A percentile compares a stretch with the other conserved stretches of the same genome.
Conservation (phyloP, 2,329 filamentous ascomycete genomes). For the Sclerotinia sclerotiorum region DNA sequence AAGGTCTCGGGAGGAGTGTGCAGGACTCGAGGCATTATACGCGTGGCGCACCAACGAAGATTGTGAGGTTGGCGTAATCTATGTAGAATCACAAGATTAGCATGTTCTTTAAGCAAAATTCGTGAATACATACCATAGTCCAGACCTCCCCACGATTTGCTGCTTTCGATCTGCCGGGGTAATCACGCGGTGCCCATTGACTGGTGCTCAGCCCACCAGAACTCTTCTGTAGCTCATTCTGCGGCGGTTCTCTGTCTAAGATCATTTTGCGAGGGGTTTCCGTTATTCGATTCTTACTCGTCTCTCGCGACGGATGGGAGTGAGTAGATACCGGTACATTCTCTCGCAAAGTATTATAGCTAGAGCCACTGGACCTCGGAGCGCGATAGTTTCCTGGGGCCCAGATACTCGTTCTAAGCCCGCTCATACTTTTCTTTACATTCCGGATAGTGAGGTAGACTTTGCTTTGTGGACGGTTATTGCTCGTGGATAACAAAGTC, state of each 20-base stretch:
- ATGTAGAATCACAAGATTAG: constrained; percentile 12
- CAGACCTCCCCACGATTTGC: constrained; percentile 29
- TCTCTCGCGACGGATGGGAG: neutral
- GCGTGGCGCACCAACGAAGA: neutral
- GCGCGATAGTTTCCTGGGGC: constrained; percentile 11
- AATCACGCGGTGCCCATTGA: constrained; percentile 36
- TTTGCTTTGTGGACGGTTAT: neutral
- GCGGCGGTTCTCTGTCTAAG: neutral
- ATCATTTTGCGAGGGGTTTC: neutral
- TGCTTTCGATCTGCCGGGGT: constrained; percentile 12
- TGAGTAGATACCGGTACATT: constrained; percentile 11
- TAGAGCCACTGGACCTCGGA: constrained; percentile 2
- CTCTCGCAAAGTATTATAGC: constrained; percentile 8
- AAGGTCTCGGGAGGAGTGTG: constrained; percentile 27
- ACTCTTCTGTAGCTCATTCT: neutral
- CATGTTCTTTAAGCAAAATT: constrained; percentile 16
- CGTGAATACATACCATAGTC: constrained; percentile 30
- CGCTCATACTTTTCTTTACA: constrained; percentile 8
- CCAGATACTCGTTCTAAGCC: constrained; percentile 19
- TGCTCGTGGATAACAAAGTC: neutral
- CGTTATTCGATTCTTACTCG: neutral
- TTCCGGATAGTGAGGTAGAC: neutral
- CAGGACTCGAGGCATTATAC: constrained; percentile 10
- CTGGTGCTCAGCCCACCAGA: constrained; percentile 26
- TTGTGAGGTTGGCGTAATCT: constrained; percentile 6